Evolutionary conservation across 805 yeast genomes (phyloP), one percentile per base, ranked within the genome.

Genomic region (Grigorovia transvaalensis): DNA sequence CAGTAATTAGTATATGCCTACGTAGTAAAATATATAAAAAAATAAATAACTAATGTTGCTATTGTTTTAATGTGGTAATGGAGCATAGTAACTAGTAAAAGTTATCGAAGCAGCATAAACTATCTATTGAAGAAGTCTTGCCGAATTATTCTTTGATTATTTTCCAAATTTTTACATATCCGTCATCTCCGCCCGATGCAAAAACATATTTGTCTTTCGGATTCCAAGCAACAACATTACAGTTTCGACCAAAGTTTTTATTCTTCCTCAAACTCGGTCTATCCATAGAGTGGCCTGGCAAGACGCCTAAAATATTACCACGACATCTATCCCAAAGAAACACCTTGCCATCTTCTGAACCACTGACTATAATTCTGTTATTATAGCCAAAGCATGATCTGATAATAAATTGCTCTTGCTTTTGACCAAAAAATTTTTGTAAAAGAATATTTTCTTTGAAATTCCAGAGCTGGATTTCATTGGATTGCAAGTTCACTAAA

Each of bases 131-230:
- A 9, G 38, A 33, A 33, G 15, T 33, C 8, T 33, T 33, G 27
- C 6, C 27, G 27, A 33, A 38, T 45, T 50, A 52, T 15, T 56
- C 56, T 55, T 60, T 70, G 59, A 65, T 49, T 1, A 66, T 63
- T n/a, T 79, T 82, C 89, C 88, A 85, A 7, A 88, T 74, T 52
- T 81, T 80, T 3, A 88, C 82, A 9, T 74, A 67, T 18, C 78
- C 75, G 64, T 90, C 96, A 65, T 89, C 96, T 15, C 95, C 88
- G 43, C 88, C 89, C 19, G 91, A 82, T 7, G 88, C 93, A 79
- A 90, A 82, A 67, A 82, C 69, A 12, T 66, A 60, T 49, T 70
- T 67, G 43, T 68, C 57, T 1, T 55, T 59, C 1, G 80, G 76
- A 57, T 80, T 82, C 90, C 93, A 88, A 53, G 84, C 81, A 1